Evolutionary conservation across 2,329 filamentous ascomycete genomes (phyloP).

Genomic region (Epichloe uncinata): DNA sequence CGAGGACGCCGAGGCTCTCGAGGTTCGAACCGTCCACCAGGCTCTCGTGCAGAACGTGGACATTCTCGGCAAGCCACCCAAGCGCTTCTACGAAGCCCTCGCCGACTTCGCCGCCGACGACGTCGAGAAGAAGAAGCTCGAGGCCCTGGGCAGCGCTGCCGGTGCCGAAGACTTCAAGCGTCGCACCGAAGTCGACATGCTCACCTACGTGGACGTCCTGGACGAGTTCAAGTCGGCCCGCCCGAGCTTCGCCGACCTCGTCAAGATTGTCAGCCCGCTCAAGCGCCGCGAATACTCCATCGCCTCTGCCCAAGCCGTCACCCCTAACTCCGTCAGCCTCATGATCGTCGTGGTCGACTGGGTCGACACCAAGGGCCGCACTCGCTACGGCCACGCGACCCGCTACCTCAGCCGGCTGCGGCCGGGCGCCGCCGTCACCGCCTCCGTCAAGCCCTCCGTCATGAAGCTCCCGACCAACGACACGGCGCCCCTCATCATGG

Average conservation of each 20-base stretch:
- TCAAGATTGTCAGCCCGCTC: conserved; percentile 75
- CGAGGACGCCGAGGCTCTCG: conserved; percentile 58
- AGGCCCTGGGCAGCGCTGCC: conserved; percentile 61
- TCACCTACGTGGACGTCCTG: conserved; percentile 83
- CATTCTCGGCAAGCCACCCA: conserved; percentile 91
- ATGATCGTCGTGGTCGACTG: conserved; percentile 97
- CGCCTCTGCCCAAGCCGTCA: conserved; percentile 89
- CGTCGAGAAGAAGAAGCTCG: conserved; percentile 67
- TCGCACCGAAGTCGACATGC: conserved; percentile 76
- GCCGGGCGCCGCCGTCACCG: conserved; percentile 68
- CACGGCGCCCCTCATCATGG: conserved; percentile 95
- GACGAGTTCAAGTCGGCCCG: conserved; percentile 83
- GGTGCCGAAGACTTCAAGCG: conserved; percentile 86
- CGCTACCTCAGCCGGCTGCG: conserved; percentile 70
- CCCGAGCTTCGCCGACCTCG: conserved; percentile 76
- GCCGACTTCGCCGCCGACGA: conserved; percentile 76
- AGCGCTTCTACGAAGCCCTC: conserved; percentile 92
- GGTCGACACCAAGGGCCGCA: conserved; percentile 77
- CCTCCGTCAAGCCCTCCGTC: conserved; percentile 92
- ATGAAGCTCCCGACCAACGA: conserved; percentile 93
- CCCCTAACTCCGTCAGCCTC: conserved; percentile 75
- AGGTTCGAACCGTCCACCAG: conserved; percentile 89
- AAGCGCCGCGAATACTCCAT: conserved; percentile 99
- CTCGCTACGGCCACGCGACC: conserved; percentile 85
- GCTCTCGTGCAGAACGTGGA: conserved; percentile 85